Evolutionary conservation across 2,329 filamentous ascomycete genomes (phyloP).

Genomic region (Cryoendolithus antarcticus): DNA sequence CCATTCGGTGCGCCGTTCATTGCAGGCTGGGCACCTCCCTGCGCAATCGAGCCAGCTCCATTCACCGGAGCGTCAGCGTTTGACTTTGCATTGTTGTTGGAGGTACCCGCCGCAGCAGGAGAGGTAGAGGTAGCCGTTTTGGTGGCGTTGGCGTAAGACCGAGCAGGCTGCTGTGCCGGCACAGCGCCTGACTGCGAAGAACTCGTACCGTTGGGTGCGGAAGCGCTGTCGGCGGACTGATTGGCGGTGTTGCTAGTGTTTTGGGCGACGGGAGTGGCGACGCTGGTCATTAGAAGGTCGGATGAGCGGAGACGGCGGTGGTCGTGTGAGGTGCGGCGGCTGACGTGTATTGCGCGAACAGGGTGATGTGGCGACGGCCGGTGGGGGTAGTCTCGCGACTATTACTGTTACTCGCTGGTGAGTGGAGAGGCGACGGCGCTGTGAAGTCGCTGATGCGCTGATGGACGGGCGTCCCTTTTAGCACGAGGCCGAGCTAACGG

Average conservation of each 20-base stretch:
- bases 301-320: slow-evolving; percentile 8
- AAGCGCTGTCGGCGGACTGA: slow-evolving; percentile 30
- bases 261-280: slow-evolving; percentile 38
- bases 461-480: no score
- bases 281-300: slow-evolving; percentile 48
- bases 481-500: no score
- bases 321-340: slow-evolving; percentile 7
- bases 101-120: slow-evolving; percentile 42
- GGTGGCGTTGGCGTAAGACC: slow-evolving; percentile 52
- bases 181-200: slow-evolving; percentile 38
- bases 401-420: slow-evolving; percentile 1
- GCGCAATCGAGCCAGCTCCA: slow-evolving; percentile 47
- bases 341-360: slow-evolving; percentile 3
- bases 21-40: slow-evolving; percentile 27
- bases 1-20: slow-evolving; percentile 59
- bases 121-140: slow-evolving; percentile 38
- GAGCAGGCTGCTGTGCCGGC: slow-evolving; percentile 43
- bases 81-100: slow-evolving; percentile 41
- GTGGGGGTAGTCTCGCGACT: neutral
- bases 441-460: no score
- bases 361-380: slow-evolving; percentile 2
- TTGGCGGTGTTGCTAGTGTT: slow-evolving; percentile 34
- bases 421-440: neutral
- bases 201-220: slow-evolving; percentile 38
- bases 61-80: slow-evolving; percentile 69